Evolutionary conservation across 768 basidiomycete genomes (phyloP).

Genomic region (Psilocybe cyanescens): DNA sequence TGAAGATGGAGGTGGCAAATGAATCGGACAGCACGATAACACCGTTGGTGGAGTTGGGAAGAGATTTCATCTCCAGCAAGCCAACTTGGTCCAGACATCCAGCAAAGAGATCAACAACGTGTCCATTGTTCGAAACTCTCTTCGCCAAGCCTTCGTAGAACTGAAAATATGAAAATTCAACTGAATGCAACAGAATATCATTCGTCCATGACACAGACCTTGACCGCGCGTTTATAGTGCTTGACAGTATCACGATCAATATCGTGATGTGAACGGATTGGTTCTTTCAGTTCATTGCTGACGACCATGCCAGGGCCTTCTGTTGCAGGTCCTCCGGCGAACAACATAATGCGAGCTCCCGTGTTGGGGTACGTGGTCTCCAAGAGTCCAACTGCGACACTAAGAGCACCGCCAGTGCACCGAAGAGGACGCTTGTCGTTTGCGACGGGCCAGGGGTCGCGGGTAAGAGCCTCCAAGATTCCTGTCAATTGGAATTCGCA

Average conservation of each 20-base stretch:
- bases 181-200: not conserved
- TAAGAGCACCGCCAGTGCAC: slow-evolving; percentile 94
- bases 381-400: slow-evolving; percentile 89
- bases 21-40: slow-evolving; percentile 96
- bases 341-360: slow-evolving; percentile 95
- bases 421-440: slow-evolving; percentile 90
- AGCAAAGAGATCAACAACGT: slow-evolving; percentile 93
- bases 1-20: slow-evolving; percentile 98
- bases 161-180: slow-evolving; percentile 42
- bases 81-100: slow-evolving; percentile 99
- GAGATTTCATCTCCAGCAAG: slow-evolving; percentile 92
- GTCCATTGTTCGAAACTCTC: slow-evolving; percentile 92
- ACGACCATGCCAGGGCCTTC: slow-evolving; percentile 99
- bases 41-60: slow-evolving; percentile 97
- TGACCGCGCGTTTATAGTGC: slow-evolving; percentile 95
- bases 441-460: slow-evolving; percentile 97
- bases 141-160: slow-evolving; percentile 96
- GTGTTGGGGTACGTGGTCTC: slow-evolving; percentile 98
- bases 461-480: slow-evolving; percentile 83
- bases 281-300: slow-evolving; percentile 93
- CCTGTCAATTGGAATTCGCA: slow-evolving; percentile 96
- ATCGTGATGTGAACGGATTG: slow-evolving; percentile 98
- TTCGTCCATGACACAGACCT: slow-evolving; percentile 53
- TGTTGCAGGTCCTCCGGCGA: slow-evolving; percentile 93
- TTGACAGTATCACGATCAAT: slow-evolving; percentile 98